Conservation (phyloP, 2,329 filamentous ascomycete genomes). For the Westerdykella aurantiaca region DNA sequence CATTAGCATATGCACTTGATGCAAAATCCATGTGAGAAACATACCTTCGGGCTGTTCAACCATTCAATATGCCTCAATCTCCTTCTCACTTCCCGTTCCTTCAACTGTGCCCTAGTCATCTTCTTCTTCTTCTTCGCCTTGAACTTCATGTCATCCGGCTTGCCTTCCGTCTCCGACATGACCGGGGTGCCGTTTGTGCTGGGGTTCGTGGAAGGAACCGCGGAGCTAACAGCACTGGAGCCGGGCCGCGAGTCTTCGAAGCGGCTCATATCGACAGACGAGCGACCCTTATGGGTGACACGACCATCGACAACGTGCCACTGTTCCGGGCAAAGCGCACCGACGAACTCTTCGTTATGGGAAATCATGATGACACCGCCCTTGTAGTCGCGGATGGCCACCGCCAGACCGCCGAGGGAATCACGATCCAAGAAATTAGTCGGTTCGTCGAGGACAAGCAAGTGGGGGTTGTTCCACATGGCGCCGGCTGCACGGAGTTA, state of each 20-base stretch:
- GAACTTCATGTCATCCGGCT: slow-evolving; percentile 75
- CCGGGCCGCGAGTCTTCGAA: slow-evolving; percentile 78
- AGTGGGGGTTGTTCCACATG: slow-evolving; percentile 98
- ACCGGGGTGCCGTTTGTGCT: slow-evolving; percentile 55
- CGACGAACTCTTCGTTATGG: slow-evolving; percentile 98
- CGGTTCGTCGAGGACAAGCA: slow-evolving; percentile 95
- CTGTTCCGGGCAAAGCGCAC: slow-evolving; percentile 90
- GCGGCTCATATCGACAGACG: slow-evolving; percentile 68
- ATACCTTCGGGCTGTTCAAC: slow-evolving; percentile 63
- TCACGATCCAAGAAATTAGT: slow-evolving; percentile 99
- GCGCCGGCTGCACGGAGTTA: slow-evolving; percentile 57
- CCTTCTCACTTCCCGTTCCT: slow-evolving; percentile 84
- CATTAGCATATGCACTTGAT: slow-evolving; percentile 13
- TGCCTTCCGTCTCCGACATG: slow-evolving; percentile 80
- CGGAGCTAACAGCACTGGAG: slow-evolving; percentile 48
- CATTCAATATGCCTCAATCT: slow-evolving; percentile 75
- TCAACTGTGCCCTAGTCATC: slow-evolving; percentile 92
- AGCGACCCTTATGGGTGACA: slow-evolving; percentile 75
- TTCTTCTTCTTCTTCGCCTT: slow-evolving; percentile 94
- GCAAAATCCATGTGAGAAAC: slow-evolving; percentile 1
- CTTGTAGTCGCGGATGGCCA: slow-evolving; percentile 96
- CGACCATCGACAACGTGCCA: slow-evolving; percentile 89
- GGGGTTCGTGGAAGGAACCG: slow-evolving; percentile 32
- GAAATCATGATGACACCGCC: slow-evolving; percentile 99
- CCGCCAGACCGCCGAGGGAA: slow-evolving; percentile 91